Evolutionary conservation across 2,329 filamentous ascomycete genomes (phyloP).

Genomic region (Epichloe amarillans): DNA sequence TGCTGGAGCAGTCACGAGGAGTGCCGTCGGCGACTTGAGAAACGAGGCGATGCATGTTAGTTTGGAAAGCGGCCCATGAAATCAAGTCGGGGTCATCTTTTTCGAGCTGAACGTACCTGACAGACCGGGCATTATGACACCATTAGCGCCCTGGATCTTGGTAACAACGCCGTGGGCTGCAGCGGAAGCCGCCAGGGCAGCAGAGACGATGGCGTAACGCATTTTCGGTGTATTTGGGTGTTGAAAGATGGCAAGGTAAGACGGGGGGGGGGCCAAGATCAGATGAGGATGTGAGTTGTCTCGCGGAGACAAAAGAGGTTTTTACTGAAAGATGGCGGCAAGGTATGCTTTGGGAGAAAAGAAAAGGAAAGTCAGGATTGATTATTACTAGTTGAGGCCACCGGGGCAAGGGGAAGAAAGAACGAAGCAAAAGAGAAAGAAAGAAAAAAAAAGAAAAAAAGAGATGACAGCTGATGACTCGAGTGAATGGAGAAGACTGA

Average conservation of each 20-base stretch:
- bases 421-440: not conserved
- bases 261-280: too few relatives aligned
- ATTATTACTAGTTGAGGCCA: not conserved
- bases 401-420: not conserved
- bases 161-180: conserved; percentile 47
- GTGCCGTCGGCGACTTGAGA: conserved; percentile 48
- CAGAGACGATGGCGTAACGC: conserved; percentile 16
- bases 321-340: not conserved
- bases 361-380: not conserved
- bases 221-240: conserved; percentile 13
- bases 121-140: conserved; percentile 49
- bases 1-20: conserved; percentile 50
- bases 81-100: not conserved
- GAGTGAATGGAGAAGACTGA: not conserved
- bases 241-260: not conserved
- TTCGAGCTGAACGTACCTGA: conserved; percentile 12
- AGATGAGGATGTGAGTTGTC: too few relatives aligned
- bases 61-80: not conserved
- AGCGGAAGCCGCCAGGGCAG: conserved; percentile 30
- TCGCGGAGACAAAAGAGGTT: too few relatives aligned
- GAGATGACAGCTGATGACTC: not conserved
- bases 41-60: conserved; percentile 4
- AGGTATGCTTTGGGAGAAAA: not conserved
- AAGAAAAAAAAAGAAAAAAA: not conserved
- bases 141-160: conserved; percentile 44